Percentiles rank a stretch among this genome's conserved stretches.
Evolutionary conservation across 192 early-diverging fungal genomes (phyloP).

Genomic region (Backusella australiensis): DNA sequence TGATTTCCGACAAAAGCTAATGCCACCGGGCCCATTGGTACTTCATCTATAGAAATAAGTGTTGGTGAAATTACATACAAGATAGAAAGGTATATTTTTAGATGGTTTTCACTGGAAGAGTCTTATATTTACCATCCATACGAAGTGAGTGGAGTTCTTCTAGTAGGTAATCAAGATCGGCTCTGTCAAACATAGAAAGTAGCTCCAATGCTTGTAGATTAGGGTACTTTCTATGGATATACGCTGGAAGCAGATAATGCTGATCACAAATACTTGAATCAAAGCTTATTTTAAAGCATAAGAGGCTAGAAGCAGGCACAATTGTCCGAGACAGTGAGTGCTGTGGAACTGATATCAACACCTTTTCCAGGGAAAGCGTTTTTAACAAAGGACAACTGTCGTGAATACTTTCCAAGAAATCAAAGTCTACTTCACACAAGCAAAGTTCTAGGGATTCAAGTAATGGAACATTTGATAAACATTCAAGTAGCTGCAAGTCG

Average conservation of each 20-base stretch:
- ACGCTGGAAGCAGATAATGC: neutral
- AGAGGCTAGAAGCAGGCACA: neutral
- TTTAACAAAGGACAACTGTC: neutral
- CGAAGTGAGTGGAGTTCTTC: neutral
- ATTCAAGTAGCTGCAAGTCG: neutral
- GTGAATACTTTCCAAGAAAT: neutral
- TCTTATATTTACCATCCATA: neutral
- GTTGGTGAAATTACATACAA: neutral
- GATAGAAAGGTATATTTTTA: neutral
- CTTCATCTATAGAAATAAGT: neutral
- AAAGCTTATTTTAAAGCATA: neutral
- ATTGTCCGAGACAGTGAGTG: neutral
- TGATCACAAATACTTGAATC: neutral
- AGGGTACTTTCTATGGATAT: neutral
- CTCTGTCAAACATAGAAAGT: neutral
- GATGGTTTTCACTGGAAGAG: neutral
- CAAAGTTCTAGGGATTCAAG: neutral
- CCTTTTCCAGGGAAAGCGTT: neutral
- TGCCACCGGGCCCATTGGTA: neutral
- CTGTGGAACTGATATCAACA: neutral
- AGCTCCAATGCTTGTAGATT: neutral
- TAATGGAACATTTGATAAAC: neutral
- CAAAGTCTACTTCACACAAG: neutral
- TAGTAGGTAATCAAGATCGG: neutral
- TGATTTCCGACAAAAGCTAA: neutral